Evolutionary conservation across 352 stramenopile genomes (phyloP), one percentile per base, ranked within the genome.

Genomic region (Plasmopara viticola): DNA sequence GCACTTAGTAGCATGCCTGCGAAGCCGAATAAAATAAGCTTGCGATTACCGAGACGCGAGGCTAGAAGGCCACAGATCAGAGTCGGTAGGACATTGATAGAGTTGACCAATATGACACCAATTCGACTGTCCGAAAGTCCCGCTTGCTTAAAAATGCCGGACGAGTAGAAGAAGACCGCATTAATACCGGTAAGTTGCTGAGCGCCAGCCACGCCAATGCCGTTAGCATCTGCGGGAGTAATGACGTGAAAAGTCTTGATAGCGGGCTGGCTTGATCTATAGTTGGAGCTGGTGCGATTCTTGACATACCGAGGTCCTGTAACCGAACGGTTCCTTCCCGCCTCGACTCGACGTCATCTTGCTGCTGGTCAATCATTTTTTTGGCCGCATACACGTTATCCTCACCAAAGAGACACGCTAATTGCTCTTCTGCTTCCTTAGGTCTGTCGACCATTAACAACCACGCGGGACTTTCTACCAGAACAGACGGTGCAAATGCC

Each of bases 151-250:
- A 87, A 87, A 29, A 87, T 63, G 7, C 55, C 56, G 9, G 69
- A 82, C n/a, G 77, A 84, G 56, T 87, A 87, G 55, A 81, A 75
- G 60, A 83, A 86, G 10, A 86, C 68, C 25, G 70, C 77, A 45
- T 81, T 87, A 47, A 85, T 70, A 28, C 73, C 76, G 3, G 66
- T 77, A 38, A 87, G 66, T 44, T 85, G 77, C 48, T 84, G 72
- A 0, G 65, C 53, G 2, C 58, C 56, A 0, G 64, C 62, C n/a
- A 85, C 55, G 4, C 59, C 66, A 30, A 80, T 68, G 72, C 74
- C 8, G 72, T 60, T 5, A 84, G 46, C 0, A 81, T 48, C 45
- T 85, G 72, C 4, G 53, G 48, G 10, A 75, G 53, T 12, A 74
- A 13, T 38, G 42, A n/a, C 18, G 64, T 53, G 14, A 65, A 56